Conservation (phyloP, 1,139 yeast species). For the Kurtzmaniella quercitrusa region DNA sequence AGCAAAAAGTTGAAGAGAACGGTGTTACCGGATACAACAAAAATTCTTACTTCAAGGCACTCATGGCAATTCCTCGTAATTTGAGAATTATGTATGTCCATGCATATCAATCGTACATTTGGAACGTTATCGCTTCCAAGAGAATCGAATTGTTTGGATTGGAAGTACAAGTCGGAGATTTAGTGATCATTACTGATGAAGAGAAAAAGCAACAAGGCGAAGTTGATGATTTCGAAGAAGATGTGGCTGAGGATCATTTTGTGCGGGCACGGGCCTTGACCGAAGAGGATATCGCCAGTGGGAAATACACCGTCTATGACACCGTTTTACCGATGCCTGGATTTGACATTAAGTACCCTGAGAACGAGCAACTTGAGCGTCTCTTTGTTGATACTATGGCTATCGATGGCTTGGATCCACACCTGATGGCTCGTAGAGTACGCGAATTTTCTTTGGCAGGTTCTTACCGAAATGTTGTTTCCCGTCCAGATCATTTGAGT, state of each 20-base stretch:
- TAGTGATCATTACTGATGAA: constrained; percentile 50
- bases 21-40: constrained; percentile 22
- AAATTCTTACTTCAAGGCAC: constrained; percentile 68
- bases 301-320: constrained; percentile 68
- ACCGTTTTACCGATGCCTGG: constrained; percentile 95
- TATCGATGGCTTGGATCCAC: constrained; percentile 78
- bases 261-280: constrained; percentile 69
- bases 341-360: constrained; percentile 79
- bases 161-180: constrained; percentile 74
- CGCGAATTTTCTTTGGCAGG: constrained; percentile 92
- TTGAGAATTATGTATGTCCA: constrained; percentile 93
- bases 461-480: constrained; percentile 74
- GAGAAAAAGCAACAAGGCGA: constrained; percentile 29
- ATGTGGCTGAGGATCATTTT: constrained; percentile 50
- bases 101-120: constrained; percentile 92
- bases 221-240: constrained; percentile 60
- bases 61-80: constrained; percentile 89
- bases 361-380: constrained; percentile 54
- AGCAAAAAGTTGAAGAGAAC: constrained; percentile 43
- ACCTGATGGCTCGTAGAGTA: constrained; percentile 76
- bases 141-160: constrained; percentile 72
- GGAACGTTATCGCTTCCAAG: constrained; percentile 85
- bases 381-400: constrained; percentile 75
- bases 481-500: constrained; percentile 62
- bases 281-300: constrained; percentile 61